Base-by-base conservation (phyloP, 805 yeast genomes). In the Pichia scutulata region DNA sequence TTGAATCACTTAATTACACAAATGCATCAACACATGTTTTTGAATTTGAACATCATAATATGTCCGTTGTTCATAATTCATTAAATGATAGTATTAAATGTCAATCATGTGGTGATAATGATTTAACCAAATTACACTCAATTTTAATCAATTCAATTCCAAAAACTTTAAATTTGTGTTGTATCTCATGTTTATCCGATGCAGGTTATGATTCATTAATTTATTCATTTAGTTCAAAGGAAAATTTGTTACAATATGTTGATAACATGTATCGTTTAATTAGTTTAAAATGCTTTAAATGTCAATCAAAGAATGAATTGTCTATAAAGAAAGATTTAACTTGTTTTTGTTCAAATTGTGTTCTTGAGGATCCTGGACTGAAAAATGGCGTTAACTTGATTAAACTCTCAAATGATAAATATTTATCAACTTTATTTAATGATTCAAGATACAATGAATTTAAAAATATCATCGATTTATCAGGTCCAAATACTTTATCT, bases 291-390 rank as follows among this genome's bases (percentile, higher is more conserved):
- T 52, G 55, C 19, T 24, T 33, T 28, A 39, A 14, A 9, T 52
- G 55, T 43, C n/a, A 25, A 10, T 46, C 50, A 3, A 37, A 37
- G 6, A 21, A 33, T n/a, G 23, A 44, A 24, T 36, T 49, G 25
- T n/a, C 25, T 13, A 10, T 49, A 8, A 13, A 39, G n/a, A 39
- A 44, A 12, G 45, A 49, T 30, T 10, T 24, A 12, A 40, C 18
- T 5, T 16, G 43, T 36, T 46, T 40, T n/a, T 52, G 55, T 40
- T 22, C 30, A 14, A 43, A 39, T 14, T 52, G 55, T 41, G 40
- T 46, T 22, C 4, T 7, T 2, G 22, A 45, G 10, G 47, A 39
- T 19, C 3, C 18, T 5, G 41, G 28, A 39, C 21, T 44, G 14
- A 33, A 40, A 26, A 26, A 19, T 23, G 37, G 14, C 16, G 9